phyloP scores from a whole-genome alignment of 495 filamentous ascomycete genomes.

The Beverwykella pulmonaria region DNA sequence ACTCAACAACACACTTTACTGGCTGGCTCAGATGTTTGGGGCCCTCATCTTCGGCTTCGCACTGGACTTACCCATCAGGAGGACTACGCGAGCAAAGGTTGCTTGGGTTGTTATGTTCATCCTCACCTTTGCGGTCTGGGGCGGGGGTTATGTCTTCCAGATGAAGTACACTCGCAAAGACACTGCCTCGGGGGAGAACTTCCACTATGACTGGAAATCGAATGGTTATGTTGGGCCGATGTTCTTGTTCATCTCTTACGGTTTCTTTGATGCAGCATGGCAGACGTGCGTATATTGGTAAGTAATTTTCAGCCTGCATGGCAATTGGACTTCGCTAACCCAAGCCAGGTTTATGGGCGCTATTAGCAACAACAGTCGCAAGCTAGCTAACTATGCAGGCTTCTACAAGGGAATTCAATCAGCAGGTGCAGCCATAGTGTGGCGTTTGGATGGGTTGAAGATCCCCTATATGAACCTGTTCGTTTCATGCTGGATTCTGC shows the following conservation, averaged over 20 bases:
- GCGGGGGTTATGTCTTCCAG: conserved; percentile 82
- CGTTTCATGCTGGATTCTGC: conserved; percentile 68
- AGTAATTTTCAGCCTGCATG: conserved; percentile 37
- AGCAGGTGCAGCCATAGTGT: conserved; percentile 81
- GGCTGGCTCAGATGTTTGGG: conserved; percentile 82
- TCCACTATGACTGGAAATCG: conserved; percentile 65
- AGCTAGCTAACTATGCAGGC: conserved; percentile 88
- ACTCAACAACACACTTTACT: conserved; percentile 88
- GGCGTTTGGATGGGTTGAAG: conserved; percentile 66
- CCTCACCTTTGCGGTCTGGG: conserved; percentile 84
- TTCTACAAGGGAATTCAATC: conserved; percentile 97
- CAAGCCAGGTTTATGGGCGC: conserved; percentile 81
- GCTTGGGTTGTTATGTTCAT: conserved; percentile 67
- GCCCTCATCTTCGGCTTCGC: conserved; percentile 76
- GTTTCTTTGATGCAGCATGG: conserved; percentile 85
- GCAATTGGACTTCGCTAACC: not conserved
- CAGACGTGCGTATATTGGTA: conserved; percentile 88
- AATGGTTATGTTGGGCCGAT: conserved; percentile 75
- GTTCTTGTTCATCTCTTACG: conserved; percentile 93
- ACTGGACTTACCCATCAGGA: conserved; percentile 63
- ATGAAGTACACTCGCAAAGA: conserved; percentile 58
- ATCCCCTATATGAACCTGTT: conserved; percentile 61
- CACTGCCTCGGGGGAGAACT: conserved; percentile 39
- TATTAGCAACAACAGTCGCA: conserved; percentile 88
- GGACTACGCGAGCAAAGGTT: conserved; percentile 69